Percentiles rank a stretch among this genome's conserved stretches.
Conservation (phyloP, 768 basidiomycete genomes). For the Boletus reticulatus region DNA sequence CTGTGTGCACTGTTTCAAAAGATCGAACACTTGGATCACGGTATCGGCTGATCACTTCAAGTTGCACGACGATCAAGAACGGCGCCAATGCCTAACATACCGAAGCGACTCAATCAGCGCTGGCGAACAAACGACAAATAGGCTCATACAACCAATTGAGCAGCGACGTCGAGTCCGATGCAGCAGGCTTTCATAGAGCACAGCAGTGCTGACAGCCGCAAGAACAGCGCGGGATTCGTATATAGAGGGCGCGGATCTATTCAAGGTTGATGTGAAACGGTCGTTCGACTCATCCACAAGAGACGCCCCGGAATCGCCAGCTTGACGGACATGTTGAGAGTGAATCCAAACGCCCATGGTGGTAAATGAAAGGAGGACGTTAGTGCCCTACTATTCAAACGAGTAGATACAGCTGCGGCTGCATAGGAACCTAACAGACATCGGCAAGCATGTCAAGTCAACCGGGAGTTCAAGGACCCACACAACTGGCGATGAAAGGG, state of each 20-base stretch:
- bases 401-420: background rate
- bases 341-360: background rate
- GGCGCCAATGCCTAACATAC: background rate
- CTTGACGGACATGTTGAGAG: background rate
- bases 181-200: background rate
- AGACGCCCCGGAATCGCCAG: background rate
- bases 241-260: background rate
- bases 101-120: background rate
- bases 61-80: background rate
- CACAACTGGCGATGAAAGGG: too few species aligned
- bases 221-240: background rate
- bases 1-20: too few species aligned
- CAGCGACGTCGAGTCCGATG: background rate
- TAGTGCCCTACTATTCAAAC: background rate
- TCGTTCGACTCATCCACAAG: background rate
- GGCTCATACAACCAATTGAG: background rate
- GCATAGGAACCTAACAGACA: background rate
- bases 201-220: background rate
- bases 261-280: background rate
- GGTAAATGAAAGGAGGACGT: background rate
- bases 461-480: background rate
- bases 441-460: background rate
- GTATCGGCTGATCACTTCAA: background rate
- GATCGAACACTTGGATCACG: too few species aligned
- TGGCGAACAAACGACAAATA: background rate